phyloP scores from a whole-genome alignment of 768 basidiomycete species.

The Tephrocybe rancida region DNA sequence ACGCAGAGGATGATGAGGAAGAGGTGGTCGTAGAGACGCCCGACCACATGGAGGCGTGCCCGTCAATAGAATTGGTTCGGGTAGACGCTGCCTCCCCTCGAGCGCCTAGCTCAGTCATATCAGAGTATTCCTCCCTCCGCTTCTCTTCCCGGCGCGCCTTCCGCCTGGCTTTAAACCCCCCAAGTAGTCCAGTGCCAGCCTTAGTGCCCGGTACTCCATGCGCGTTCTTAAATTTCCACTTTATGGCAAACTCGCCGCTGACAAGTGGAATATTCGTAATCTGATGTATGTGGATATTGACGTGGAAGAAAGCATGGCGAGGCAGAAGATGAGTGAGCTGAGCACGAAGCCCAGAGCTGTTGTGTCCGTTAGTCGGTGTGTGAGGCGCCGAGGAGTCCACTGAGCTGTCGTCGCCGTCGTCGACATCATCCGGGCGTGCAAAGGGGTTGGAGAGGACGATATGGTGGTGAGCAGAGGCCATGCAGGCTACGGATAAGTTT shows the following conservation, averaged over 20 bases:
- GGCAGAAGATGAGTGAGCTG: constrained; percentile 65
- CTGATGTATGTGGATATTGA: constrained; percentile 62
- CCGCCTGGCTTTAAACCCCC: constrained; percentile 29
- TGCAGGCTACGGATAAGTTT: not conserved
- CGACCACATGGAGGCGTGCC: constrained; percentile 16
- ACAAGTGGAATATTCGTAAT: constrained; percentile 74
- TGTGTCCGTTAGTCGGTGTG: constrained; percentile 8
- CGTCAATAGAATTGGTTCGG: constrained; percentile 10
- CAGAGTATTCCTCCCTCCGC: not conserved
- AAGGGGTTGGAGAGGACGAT: constrained; percentile 20
- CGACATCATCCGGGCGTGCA: constrained; percentile 3
- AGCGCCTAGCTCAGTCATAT: not conserved
- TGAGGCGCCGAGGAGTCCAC: constrained; percentile 7
- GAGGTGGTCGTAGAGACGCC: constrained; percentile 16
- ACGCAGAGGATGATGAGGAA: constrained; percentile 16
- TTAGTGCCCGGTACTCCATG: constrained; percentile 35
- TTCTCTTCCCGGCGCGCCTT: constrained; percentile 23
- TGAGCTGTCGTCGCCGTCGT: constrained; percentile 16
- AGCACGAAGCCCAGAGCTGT: constrained; percentile 44
- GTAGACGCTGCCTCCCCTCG: constrained; percentile 4
- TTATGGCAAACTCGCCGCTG: constrained; percentile 66
- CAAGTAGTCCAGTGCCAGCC: constrained; percentile 41
- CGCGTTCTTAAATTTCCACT: constrained; percentile 72
- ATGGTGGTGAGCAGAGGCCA: constrained; percentile 11
- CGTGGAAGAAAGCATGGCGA: constrained; percentile 67